Percentiles rank a stretch among this genome's conserved stretches.
phyloP scores from a whole-genome alignment of 768 basidiomycete species.

The Tricholoma furcatifolium region DNA sequence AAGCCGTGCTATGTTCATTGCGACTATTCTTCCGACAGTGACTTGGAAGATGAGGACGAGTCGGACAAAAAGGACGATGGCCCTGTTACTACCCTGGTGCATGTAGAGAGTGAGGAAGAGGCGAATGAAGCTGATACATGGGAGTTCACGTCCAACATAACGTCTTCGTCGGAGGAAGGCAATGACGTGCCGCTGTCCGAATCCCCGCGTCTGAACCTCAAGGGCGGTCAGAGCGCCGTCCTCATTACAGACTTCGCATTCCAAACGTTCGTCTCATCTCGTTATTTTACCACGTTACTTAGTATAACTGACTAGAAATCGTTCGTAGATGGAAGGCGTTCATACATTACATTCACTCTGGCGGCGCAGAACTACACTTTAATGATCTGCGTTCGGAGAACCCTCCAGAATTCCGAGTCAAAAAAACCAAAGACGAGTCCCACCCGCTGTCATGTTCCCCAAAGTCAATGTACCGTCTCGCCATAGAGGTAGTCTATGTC shows the following conservation, averaged over 20 bases:
- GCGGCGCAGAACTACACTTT: neutral
- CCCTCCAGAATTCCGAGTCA: no score
- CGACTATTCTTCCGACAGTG: neutral
- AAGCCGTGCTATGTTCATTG: neutral
- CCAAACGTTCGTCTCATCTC: neutral
- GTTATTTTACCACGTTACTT: neutral
- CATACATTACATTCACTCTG: neutral
- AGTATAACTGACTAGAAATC: neutral
- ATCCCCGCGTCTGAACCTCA: neutral
- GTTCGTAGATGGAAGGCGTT: neutral
- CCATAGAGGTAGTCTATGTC: neutral
- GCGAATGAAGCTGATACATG: no score
- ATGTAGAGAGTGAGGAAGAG: no score
- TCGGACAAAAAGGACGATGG: no score
- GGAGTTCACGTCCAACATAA: no score
- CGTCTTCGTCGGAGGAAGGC: neutral
- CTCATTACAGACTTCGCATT: neutral
- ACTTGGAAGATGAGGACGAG: neutral
- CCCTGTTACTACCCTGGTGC: no score
- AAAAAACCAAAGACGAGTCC: no score
- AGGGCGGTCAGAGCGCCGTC: neutral
- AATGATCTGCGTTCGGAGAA: neutral
- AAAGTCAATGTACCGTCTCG: neutral
- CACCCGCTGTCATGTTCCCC: neutral
- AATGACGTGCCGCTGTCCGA: neutral